Conservation (phyloP, 2,329 filamentous ascomycete genomes). For the Paraphoma sp. region DNA sequence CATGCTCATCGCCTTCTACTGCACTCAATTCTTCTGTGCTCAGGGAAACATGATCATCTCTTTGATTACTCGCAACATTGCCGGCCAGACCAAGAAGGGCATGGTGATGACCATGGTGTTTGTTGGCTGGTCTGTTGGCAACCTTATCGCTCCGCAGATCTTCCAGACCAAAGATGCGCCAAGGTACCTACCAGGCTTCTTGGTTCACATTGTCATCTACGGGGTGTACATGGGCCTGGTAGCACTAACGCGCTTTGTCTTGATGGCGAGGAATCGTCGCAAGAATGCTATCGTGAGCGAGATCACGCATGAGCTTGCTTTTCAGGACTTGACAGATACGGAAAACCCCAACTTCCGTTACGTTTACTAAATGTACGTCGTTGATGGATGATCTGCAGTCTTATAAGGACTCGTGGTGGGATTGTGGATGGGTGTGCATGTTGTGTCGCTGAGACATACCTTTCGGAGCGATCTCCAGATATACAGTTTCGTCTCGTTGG, state of each 20-base stretch:
- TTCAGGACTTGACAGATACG: slow-evolving; percentile 65
- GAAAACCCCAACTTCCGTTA: slow-evolving; percentile 65
- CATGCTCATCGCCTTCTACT: slow-evolving; percentile 37
- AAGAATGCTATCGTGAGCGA: slow-evolving; percentile 6
- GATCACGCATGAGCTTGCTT: slow-evolving; percentile 55
- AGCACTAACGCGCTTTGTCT: slow-evolving; percentile 5
- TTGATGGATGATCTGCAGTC: background rate
- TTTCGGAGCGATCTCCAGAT: too few species aligned
- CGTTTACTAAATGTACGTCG: slow-evolving; percentile 33
- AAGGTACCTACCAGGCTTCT: slow-evolving; percentile 14
- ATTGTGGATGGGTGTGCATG: too few species aligned
- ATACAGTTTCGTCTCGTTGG: too few species aligned
- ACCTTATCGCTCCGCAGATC: slow-evolving; percentile 16
- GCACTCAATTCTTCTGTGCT: slow-evolving; percentile 33
- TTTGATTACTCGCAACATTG: slow-evolving; percentile 20
- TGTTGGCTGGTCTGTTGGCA: slow-evolving; percentile 8
- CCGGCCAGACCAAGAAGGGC: slow-evolving; percentile 25
- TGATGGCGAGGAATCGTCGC: slow-evolving; percentile 9
- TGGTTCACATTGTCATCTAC: slow-evolving; percentile 16
- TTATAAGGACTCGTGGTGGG: too few species aligned
- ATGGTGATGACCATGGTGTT: slow-evolving; percentile 16
- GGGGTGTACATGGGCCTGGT: slow-evolving; percentile 8
- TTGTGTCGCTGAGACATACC: too few species aligned
- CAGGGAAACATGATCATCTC: slow-evolving; percentile 23
- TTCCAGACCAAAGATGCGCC: slow-evolving; percentile 20